Percentiles rank a stretch among this genome's conserved stretches.
These are phyloP conservation scores for Penicillium janthinellum DNA, from an alignment of 2,329 filamentous ascomycete genomes.

Conservation along the genomic window DNA sequence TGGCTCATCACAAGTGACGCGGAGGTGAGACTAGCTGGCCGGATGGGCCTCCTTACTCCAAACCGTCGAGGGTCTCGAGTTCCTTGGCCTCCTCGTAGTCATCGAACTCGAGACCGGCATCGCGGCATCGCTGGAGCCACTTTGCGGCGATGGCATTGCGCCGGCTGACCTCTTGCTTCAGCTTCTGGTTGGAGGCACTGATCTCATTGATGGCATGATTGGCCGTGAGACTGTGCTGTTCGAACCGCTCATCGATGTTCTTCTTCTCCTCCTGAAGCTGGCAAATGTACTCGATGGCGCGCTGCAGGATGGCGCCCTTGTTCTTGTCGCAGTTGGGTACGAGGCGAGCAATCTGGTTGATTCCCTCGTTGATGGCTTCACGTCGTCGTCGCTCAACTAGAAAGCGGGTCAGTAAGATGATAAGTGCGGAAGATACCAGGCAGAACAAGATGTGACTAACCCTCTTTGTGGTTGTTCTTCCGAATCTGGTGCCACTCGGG, in stretches of 20 bases:
- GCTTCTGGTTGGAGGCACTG: constrained; percentile 89
- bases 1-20: constrained; percentile 28
- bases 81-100: constrained; percentile 50
- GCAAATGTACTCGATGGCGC: constrained; percentile 90
- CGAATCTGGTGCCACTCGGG: constrained; percentile 98
- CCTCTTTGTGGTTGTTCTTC: constrained; percentile 98
- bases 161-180: constrained; percentile 85
- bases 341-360: constrained; percentile 96
- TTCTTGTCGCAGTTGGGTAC: constrained; percentile 98
- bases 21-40: constrained; percentile 4
- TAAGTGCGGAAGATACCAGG: constrained; percentile 6
- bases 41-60: constrained; percentile 32
- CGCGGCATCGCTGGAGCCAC: constrained; percentile 51
- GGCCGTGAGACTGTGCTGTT: constrained; percentile 48
- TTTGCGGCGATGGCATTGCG: constrained; percentile 70
- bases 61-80: constrained; percentile 37
- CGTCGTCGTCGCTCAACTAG: constrained; percentile 91
- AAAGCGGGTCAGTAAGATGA: neutral
- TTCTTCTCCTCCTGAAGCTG: constrained; percentile 64
- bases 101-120: constrained; percentile 52
- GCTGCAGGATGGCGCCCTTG: constrained; percentile 93
- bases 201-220: constrained; percentile 71
- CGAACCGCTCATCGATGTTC: constrained; percentile 44
- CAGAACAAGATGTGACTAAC: constrained; percentile 53
- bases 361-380: constrained; percentile 98